Evolutionary conservation across 768 basidiomycete species (phyloP).

Genomic region (Tulasnella sp.): DNA sequence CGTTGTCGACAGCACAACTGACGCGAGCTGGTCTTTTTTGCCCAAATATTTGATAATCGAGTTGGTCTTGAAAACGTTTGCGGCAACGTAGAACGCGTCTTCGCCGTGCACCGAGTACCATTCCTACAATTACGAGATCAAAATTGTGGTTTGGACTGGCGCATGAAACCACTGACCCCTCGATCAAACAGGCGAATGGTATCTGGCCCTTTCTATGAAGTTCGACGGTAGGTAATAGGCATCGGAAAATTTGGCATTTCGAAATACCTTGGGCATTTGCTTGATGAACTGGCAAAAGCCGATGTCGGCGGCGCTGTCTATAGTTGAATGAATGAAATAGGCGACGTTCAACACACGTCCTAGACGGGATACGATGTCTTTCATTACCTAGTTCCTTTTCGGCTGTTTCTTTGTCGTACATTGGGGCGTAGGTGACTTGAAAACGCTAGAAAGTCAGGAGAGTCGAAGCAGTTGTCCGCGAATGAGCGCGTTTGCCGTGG

Average conservation of each 20-base stretch:
- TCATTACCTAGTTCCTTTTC: slow-evolving; percentile 16
- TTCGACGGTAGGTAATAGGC: neutral
- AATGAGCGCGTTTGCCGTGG: neutral
- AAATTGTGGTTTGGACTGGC: neutral
- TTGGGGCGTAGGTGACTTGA: neutral
- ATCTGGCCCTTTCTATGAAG: slow-evolving; percentile 40
- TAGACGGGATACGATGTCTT: neutral
- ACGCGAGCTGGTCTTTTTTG: slow-evolving; percentile 45
- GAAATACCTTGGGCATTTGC: slow-evolving; percentile 32
- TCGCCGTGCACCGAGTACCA: slow-evolving; percentile 85
- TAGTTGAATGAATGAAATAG: neutral
- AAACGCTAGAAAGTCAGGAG: neutral
- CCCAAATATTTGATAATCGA: slow-evolving; percentile 92
- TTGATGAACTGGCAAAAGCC: slow-evolving; percentile 55
- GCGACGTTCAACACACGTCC: neutral
- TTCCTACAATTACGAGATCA: slow-evolving; percentile 32
- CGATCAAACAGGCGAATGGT: slow-evolving; percentile 84
- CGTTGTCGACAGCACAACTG: slow-evolving; percentile 64
- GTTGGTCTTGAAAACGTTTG: slow-evolving; percentile 76
- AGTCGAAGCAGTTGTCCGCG: neutral
- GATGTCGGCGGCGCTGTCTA: slow-evolving; percentile 61
- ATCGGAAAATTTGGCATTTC: neutral
- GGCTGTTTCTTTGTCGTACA: slow-evolving; percentile 24
- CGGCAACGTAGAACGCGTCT: slow-evolving; percentile 83
- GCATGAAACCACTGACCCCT: slow-evolving; percentile 28